These are phyloP conservation scores for Boletus rubropictus DNA, from an alignment of 768 basidiomycete genomes.

Conservation along the genomic window DNA sequence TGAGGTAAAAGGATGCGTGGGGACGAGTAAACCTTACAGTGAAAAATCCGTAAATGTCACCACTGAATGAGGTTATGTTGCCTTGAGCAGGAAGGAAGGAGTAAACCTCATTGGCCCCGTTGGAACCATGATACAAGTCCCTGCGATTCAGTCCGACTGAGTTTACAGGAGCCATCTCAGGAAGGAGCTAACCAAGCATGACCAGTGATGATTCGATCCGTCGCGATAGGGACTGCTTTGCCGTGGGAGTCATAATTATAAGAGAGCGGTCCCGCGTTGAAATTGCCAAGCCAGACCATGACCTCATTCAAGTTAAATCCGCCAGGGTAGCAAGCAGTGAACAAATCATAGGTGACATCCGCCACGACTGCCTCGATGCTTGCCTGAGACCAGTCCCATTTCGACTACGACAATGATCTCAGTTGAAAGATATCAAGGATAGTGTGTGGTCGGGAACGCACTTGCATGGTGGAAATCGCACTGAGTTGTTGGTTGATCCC, in stretches of 20 bases:
- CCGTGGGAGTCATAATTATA: constrained; percentile 41
- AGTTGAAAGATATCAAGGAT: not conserved
- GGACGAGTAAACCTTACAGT: constrained; percentile 28
- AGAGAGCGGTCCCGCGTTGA: constrained; percentile 55
- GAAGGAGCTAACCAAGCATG: constrained; percentile 39
- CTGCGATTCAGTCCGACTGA: constrained; percentile 23
- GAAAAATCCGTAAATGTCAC: constrained; percentile 50
- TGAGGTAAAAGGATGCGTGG: not conserved
- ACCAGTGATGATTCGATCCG: constrained; percentile 42
- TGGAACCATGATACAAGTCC: constrained; percentile 51
- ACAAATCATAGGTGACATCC: constrained; percentile 59
- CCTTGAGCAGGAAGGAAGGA: constrained; percentile 41
- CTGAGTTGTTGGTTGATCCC: constrained; percentile 50
- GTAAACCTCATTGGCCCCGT: constrained; percentile 48
- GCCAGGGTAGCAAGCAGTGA: constrained; percentile 48
- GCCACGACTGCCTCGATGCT: constrained; percentile 40
- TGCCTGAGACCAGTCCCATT: constrained; percentile 53
- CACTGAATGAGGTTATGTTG: constrained; percentile 44
- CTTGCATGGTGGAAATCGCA: constrained; percentile 50
- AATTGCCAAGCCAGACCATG: constrained; percentile 64
- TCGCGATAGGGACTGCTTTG: constrained; percentile 39
- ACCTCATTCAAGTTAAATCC: constrained; percentile 44
- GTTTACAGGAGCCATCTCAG: not conserved
- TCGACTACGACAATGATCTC: constrained; percentile 31
- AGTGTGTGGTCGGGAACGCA: constrained; percentile 24